phyloP scores from a whole-genome alignment of 768 basidiomycete genomes.

The Boletus fagicola region DNA sequence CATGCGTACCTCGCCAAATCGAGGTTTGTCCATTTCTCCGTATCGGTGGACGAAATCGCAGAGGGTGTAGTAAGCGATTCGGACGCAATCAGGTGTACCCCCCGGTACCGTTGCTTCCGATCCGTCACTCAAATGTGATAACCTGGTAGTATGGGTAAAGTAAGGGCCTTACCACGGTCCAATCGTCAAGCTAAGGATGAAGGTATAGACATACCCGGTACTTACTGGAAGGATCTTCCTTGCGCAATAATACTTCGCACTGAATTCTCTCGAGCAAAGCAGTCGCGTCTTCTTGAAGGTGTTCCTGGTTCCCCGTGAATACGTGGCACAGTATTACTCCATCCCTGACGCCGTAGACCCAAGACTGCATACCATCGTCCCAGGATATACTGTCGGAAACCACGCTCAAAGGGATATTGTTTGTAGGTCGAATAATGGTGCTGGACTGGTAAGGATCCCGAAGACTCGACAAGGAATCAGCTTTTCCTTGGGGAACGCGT shows the following conservation, averaged over 20 bases:
- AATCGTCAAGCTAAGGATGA: conserved; percentile 3
- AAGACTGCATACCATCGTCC: conserved; percentile 34
- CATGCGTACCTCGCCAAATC: conserved; percentile 36
- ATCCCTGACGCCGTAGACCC: conserved; percentile 22
- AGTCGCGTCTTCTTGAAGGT: conserved; percentile 40
- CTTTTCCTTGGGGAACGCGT: conserved; percentile 12
- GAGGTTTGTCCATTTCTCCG: conserved; percentile 33
- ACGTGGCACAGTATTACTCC: conserved; percentile 39
- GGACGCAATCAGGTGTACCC: conserved; percentile 25
- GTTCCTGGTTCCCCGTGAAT: conserved; percentile 47
- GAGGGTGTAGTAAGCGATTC: conserved; percentile 28
- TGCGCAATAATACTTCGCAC: conserved; percentile 24
- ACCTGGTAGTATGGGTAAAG: conserved; percentile 22
- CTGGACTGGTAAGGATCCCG: conserved; percentile 19
- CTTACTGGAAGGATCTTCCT: conserved; percentile 24
- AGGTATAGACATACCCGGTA: not conserved
- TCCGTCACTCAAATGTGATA: conserved; percentile 13
- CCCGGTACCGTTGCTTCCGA: conserved; percentile 21
- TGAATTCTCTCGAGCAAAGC: conserved; percentile 42
- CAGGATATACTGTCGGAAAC: conserved; percentile 15
- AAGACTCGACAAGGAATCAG: conserved; percentile 21
- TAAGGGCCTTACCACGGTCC: conserved; percentile 25
- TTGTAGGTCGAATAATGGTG: conserved; percentile 18
- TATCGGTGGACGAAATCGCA: conserved; percentile 33
- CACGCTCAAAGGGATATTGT: conserved; percentile 20